A percentile compares a stretch with the other conserved stretches of the same genome.
Conservation (phyloP, 371 early-diverging fungal species). For the Phascolomyces articulosus region DNA sequence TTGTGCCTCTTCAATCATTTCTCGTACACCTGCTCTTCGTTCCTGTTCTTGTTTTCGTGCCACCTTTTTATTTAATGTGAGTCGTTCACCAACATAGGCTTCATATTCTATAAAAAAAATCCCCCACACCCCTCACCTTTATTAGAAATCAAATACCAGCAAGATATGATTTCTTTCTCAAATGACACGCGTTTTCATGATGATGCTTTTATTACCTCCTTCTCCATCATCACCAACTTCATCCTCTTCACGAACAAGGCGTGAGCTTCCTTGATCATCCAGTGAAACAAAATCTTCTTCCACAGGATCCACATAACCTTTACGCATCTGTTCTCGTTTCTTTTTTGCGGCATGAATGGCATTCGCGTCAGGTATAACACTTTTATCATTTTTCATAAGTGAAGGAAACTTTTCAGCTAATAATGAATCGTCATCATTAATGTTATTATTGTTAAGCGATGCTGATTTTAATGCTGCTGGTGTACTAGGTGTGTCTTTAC, state of each 20-base stretch:
- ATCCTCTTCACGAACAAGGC: conserved; percentile 58
- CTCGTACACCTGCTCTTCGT: conserved; percentile 45
- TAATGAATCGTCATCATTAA: conserved; percentile 28
- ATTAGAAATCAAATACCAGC: too few relatives aligned
- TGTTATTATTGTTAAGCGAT: not conserved
- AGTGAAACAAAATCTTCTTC: conserved; percentile 46
- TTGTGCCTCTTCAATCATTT: conserved; percentile 62
- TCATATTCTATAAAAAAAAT: conserved; percentile 38
- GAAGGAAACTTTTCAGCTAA: conserved; percentile 49
- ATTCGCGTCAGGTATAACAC: conserved; percentile 46
- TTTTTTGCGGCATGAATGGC: conserved; percentile 59
- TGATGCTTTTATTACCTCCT: too few relatives aligned
- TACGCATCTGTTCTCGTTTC: conserved; percentile 51
- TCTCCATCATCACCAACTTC: conserved; percentile 57
- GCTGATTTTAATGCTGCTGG: conserved; percentile 25
- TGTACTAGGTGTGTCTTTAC: conserved; percentile 39
- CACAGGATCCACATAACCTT: conserved; percentile 28
- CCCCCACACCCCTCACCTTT: too few relatives aligned
- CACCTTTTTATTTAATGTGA: conserved; percentile 41
- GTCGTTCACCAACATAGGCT: conserved; percentile 48
- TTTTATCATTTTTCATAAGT: conserved; percentile 25
- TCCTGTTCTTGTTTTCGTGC: conserved; percentile 43
- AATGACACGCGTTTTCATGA: too few relatives aligned
- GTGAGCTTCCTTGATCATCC: conserved; percentile 32
- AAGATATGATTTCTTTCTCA: too few relatives aligned